Evolutionary conservation across 139 green algal species (phyloP), one percentile per base, ranked within the genome.

Genomic region (Chlamydomonas schloesseri): DNA sequence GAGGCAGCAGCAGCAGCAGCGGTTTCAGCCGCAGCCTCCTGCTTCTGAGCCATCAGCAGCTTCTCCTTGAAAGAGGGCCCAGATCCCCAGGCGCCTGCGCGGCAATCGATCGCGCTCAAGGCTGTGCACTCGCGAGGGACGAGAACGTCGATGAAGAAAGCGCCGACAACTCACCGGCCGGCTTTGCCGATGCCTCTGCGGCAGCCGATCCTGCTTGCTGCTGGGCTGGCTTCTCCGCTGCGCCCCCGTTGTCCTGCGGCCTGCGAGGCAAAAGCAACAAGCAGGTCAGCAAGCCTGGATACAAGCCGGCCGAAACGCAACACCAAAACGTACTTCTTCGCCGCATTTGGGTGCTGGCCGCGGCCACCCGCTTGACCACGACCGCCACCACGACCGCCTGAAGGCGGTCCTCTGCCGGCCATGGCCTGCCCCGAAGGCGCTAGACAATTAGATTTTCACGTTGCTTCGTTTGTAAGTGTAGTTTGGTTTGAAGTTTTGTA

Each of bases 51-150:
- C 47, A 85, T 57, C 24, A 85, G 34, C 23, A 85, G 34, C 23
- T 85, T 85, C 3, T 85, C 79, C 79, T 76, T 85, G 55, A 85
- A 85, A 4, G 79, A 85, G 17, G 42, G 76, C 31, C 79, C 79
- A 58, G 62, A 76, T 57, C 73, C 73, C 73, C 73, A 81, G 17
- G n/a, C 73, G 4, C 73, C 53, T 81, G 31, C 18, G 47, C 15
- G 6, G 1, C 68, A 50, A 73, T n/a, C 17, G 2, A n/a, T 69
- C 2, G 24, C 13, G 13, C 6, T 21, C 62, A 50, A 64, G 5
- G 57, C 20, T 21, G 20, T 26, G 64, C 64, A 11, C 29, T 70
- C 18, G 28, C 5, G 28, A 70, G 2, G 26, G 28, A 36, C 31
- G 31, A 13, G 33, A 47, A 13, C 68, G 15, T 50, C 42, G 36